Evolutionary conservation across 148 eudicot genomes (phyloP).

Genomic region (Vaccinium macrocarpon): DNA sequence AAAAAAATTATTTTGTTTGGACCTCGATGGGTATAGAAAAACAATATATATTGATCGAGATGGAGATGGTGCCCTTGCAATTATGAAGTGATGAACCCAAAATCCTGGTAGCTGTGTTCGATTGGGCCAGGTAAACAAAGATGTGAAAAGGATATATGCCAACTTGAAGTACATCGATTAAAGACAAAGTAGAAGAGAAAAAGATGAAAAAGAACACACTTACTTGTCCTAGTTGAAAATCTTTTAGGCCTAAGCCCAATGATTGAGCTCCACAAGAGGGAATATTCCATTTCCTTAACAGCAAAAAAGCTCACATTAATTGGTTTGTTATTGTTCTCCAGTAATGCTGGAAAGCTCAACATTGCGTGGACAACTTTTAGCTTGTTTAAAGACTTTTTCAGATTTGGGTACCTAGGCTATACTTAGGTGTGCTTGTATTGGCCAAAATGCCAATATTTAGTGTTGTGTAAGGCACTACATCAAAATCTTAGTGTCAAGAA

Average conservation of each 20-base stretch:
- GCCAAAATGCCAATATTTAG: neutral
- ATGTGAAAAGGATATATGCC: neutral
- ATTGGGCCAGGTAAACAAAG: too few species aligned
- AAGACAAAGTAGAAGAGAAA: neutral
- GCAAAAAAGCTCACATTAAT: neutral
- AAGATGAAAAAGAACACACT: neutral
- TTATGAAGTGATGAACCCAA: too few species aligned
- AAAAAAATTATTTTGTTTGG: too few species aligned
- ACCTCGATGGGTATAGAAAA: too few species aligned
- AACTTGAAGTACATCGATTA: neutral
- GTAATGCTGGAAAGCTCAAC: neutral
- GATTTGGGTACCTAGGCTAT: neutral
- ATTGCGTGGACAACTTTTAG: neutral
- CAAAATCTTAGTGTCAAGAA: neutral
- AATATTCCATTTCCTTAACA: neutral
- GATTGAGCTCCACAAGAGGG: constrained; percentile 6
- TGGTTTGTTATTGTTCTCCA: neutral
- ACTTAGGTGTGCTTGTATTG: neutral
- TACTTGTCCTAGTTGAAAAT: neutral
- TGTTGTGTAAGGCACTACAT: neutral
- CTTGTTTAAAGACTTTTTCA: neutral
- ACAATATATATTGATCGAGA: too few species aligned
- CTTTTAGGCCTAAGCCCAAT: neutral
- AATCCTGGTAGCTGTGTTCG: too few species aligned
- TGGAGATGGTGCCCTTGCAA: too few species aligned